phyloP scores from a whole-genome alignment of 192 early-diverging fungal species.

The Backusella circina region DNA sequence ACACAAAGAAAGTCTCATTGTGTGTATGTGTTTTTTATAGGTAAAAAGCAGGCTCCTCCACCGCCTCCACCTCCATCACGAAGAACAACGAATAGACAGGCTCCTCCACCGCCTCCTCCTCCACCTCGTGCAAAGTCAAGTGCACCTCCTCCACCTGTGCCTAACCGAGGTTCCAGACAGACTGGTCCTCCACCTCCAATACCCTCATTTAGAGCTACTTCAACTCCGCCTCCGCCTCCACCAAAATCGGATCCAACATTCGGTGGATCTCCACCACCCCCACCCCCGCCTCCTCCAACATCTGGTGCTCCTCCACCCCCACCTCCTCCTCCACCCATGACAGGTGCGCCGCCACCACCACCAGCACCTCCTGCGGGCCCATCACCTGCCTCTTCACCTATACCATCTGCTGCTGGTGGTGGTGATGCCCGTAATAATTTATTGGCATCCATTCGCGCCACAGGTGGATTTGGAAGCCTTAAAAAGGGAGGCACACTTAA shows the following conservation, averaged over 20 bases:
- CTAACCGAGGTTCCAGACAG: slow-evolving; percentile 13
- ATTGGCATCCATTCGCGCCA: slow-evolving; percentile 43
- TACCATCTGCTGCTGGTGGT: background rate
- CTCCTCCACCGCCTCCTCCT: slow-evolving; percentile 28
- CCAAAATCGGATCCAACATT: background rate
- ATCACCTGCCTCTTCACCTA: background rate
- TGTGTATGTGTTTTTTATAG: background rate
- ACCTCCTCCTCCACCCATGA: background rate
- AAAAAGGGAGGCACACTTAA: slow-evolving; percentile 28
- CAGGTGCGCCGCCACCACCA: background rate
- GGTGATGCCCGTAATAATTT: slow-evolving; percentile 35
- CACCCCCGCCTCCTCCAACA: background rate
- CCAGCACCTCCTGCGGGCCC: background rate
- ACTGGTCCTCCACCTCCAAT: slow-evolving; percentile 13
- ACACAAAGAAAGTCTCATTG: background rate
- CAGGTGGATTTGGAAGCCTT: slow-evolving; percentile 42
- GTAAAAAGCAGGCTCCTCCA: slow-evolving; percentile 33
- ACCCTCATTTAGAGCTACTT: background rate
- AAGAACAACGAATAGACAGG: slow-evolving; percentile 14
- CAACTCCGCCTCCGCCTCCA: slow-evolving; percentile 6
- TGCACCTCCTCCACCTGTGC: slow-evolving; percentile 23
- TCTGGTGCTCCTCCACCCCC: background rate
- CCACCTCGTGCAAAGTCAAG: slow-evolving; percentile 25
- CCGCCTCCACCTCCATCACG: slow-evolving; percentile 22
- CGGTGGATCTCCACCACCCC: background rate